Conservation (phyloP, 345 rosid species). For the Alliaria petiolata region DNA sequence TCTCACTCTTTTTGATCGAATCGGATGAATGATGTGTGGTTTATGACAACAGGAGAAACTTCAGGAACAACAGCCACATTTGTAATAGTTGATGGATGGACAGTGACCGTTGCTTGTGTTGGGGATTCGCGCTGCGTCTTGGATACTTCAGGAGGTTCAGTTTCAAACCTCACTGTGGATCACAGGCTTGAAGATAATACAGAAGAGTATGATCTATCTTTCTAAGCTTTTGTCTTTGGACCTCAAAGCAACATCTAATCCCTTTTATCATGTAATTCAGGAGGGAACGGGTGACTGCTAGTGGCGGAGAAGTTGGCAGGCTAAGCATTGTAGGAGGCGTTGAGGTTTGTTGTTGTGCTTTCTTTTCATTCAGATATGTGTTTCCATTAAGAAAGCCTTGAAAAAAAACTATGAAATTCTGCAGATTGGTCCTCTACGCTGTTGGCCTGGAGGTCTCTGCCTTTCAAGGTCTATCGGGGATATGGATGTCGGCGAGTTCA, state of each 20-base stretch:
- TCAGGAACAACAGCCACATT: conserved; percentile 94
- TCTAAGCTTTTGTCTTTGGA: background rate
- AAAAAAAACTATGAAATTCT: background rate
- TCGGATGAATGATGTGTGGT: background rate
- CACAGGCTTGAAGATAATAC: conserved; percentile 84
- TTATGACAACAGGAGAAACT: conserved; percentile 56
- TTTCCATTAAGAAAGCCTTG: background rate
- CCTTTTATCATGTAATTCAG: conserved; percentile 30
- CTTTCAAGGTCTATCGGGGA: conserved; percentile 95
- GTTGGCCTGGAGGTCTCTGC: conserved; percentile 96
- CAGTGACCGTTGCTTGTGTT: conserved; percentile 88
- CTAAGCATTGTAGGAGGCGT: conserved; percentile 80
- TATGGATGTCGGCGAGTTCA: conserved; percentile 91
- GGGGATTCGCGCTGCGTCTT: conserved; percentile 92
- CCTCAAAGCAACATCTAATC: background rate
- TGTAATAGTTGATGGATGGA: conserved; percentile 91
- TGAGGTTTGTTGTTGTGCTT: conserved; percentile 44
- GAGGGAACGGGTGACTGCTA: conserved; percentile 85
- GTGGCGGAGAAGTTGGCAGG: conserved; percentile 99
- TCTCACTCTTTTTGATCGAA: background rate
- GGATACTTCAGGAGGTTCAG: conserved; percentile 65
- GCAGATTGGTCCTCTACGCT: conserved; percentile 84
- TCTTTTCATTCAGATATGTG: background rate
- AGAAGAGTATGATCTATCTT: conserved; percentile 54
- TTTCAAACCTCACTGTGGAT: conserved; percentile 79